Evolutionary conservation across 805 yeast genomes (phyloP), one percentile per base, ranked within the genome.

Genomic region (Barnettozyma sucrosica): DNA sequence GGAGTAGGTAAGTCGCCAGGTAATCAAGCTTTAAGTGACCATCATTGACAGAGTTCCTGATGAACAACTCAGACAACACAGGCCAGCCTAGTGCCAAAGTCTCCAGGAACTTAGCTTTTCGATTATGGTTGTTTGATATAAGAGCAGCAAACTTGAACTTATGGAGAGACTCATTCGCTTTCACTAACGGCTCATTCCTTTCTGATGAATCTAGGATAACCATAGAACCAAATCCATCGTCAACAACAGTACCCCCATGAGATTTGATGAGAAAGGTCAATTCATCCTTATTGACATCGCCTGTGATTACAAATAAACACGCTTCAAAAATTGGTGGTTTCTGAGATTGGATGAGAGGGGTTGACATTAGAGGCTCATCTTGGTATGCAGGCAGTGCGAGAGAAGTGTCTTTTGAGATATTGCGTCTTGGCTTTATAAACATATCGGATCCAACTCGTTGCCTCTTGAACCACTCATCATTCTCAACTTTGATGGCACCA

Each of bases 61-160:
- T 67, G 53, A 76, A 89, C 8, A 65, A 59, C 47, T 76, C 74
- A 3, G 87, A 80, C 26, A 89, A 58, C 18, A 85, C 75, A 2
- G 97, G 97, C 96, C 96, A 89, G 3, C 92, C 90, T 39, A 89
- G 59, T 0, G 92, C 86, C 16, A 89, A 62, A 2, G 84, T 80
- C 57, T 87, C 93, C 9, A 89, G 61, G 60, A 84, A 89, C 58
- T 89, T 89, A 8, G 81, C 72, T 42, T 89, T 86, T 33, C 96
- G 68, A 18, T 77, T 70, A 48, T 76, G 74, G 26, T 71, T 71
- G 34, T 73, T 74, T 1, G 62, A 50, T 1, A 89, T 65, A 30
- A 86, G 68, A 2, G 90, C 90, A 1, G 76, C 88, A 65, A 89
- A 86, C 28, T 56, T 68, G 51, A 62, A 70, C 1, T 53, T 48